Conservation (phyloP, 371 early-diverging fungal genomes). For the Mycotypha africana region DNA sequence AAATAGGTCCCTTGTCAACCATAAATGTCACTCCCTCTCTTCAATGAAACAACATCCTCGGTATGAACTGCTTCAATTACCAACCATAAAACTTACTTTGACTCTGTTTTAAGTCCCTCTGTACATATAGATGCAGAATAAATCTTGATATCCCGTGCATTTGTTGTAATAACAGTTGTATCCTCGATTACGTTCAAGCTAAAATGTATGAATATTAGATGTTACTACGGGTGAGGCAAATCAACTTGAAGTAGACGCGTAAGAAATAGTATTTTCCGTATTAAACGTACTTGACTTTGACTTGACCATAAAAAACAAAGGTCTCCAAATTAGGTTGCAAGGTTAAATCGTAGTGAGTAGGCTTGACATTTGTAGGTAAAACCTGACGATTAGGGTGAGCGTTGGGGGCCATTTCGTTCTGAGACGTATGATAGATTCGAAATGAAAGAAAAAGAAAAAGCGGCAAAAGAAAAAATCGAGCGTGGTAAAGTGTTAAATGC, state of each 20-base stretch:
- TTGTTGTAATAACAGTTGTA: constrained; percentile 57
- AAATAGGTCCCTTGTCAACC: too few species aligned
- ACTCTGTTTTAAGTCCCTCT: constrained; percentile 50
- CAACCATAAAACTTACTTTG: constrained; percentile 35
- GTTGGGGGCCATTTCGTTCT: too few species aligned
- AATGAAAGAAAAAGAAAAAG: too few species aligned
- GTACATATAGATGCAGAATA: constrained; percentile 42
- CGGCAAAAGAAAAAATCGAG: too few species aligned
- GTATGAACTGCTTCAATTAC: too few species aligned
- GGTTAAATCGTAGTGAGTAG: constrained; percentile 68
- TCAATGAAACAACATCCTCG: not conserved
- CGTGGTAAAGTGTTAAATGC: too few species aligned
- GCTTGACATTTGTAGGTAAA: constrained; percentile 69
- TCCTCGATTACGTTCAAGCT: constrained; percentile 55
- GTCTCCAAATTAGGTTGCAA: constrained; percentile 60
- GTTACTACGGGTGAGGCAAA: too few species aligned
- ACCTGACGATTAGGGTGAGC: constrained; percentile 48
- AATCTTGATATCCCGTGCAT: constrained; percentile 55
- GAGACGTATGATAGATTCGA: too few species aligned
- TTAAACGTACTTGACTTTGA: constrained; percentile 53
- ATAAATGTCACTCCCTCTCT: not conserved
- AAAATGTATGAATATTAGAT: not conserved
- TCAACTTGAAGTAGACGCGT: too few species aligned
- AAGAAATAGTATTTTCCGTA: not conserved
- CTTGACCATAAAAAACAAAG: constrained; percentile 66